Evolutionary conservation across 306 rosid species (phyloP).

Genomic region (Glycyrrhiza uralensis): DNA sequence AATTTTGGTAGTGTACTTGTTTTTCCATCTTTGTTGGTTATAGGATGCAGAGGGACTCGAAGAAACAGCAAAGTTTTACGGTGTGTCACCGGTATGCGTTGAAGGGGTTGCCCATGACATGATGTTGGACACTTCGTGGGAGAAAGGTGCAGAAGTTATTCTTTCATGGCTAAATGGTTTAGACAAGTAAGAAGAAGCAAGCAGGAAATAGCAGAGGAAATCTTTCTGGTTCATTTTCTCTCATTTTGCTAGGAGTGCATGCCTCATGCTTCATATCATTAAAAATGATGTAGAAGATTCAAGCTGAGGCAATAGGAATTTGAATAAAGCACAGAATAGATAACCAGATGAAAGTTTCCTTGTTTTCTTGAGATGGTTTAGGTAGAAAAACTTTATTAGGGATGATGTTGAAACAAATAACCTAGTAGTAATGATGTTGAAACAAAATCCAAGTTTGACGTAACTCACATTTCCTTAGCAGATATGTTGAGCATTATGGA

Average conservation of each 20-base stretch:
- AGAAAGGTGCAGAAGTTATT: conserved; percentile 65
- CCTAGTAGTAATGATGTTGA: too few species aligned
- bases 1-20: not conserved
- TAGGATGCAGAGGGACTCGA: conserved; percentile 69
- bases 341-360: too few species aligned
- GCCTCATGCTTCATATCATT: not conserved
- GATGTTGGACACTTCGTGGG: conserved; percentile 83
- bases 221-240: not conserved
- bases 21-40: not conserved
- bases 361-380: too few species aligned
- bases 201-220: not conserved
- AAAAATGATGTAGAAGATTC: conserved; percentile 3
- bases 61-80: conserved; percentile 73
- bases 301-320: not conserved
- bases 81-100: conserved; percentile 49
- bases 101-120: conserved; percentile 81
- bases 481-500: not conserved
- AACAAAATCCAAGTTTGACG: too few species aligned
- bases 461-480: not conserved
- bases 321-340: too few species aligned
- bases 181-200: conserved; percentile 10
- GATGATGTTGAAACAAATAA: too few species aligned
- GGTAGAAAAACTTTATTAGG: too few species aligned
- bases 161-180: conserved; percentile 60
- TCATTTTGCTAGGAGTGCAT: not conserved